Conservation (phyloP, 345 rosid species). For the Sisymbrium altissimum region DNA sequence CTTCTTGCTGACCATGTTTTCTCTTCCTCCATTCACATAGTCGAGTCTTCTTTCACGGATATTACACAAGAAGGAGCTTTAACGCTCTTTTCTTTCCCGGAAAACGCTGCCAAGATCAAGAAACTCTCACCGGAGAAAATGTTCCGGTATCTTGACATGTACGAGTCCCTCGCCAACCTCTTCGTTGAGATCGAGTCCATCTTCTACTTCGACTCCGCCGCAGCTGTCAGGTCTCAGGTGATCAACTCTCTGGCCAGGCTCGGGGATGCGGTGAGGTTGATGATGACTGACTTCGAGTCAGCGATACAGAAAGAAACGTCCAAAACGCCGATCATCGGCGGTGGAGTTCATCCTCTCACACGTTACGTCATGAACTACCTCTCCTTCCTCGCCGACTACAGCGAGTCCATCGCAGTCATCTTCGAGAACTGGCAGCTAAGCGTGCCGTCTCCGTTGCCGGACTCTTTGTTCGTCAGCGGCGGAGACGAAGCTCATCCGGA, state of each 20-base stretch:
- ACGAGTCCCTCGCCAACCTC: constrained; percentile 55
- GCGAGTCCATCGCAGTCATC: constrained; percentile 44
- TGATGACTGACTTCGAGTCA: constrained; percentile 58
- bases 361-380: constrained; percentile 83
- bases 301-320: constrained; percentile 64
- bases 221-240: constrained; percentile 49
- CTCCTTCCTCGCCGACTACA: constrained; percentile 63
- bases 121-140: constrained; percentile 61
- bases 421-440: constrained; percentile 44
- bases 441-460: constrained; percentile 42
- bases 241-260: constrained; percentile 51
- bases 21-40: constrained; percentile 45
- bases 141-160: constrained; percentile 67
- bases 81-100: constrained; percentile 60
- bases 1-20: constrained; percentile 74
- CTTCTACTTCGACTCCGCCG: constrained; percentile 52
- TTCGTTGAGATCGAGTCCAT: constrained; percentile 61
- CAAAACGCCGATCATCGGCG: constrained; percentile 49
- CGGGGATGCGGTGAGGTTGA: constrained; percentile 46
- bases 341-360: constrained; percentile 74
- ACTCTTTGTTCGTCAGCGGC: constrained; percentile 36
- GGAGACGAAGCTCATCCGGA: constrained; percentile 24
- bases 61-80: constrained; percentile 68
- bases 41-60: constrained; percentile 62
- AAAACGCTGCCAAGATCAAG: constrained; percentile 45